Conservation (phyloP, 2,329 filamentous ascomycete genomes). For the Colletotrichum endophyticum region DNA sequence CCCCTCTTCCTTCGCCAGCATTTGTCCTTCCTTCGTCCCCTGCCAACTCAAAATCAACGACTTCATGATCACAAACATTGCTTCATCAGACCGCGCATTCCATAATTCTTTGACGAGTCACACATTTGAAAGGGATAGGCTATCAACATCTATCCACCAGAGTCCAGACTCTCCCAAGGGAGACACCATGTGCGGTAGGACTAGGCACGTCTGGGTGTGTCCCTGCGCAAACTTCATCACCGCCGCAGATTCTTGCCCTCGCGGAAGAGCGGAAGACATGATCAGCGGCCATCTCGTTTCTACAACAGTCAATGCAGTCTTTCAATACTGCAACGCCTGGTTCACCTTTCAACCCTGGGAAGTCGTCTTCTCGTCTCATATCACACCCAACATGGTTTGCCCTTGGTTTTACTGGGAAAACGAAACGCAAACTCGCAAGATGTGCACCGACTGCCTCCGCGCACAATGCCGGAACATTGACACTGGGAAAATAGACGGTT, state of each 20-base stretch:
- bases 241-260: background rate
- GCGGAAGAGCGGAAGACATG: background rate
- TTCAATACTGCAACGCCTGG: background rate
- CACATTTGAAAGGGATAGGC: background rate
- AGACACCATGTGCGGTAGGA: background rate
- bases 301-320: background rate
- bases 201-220: background rate
- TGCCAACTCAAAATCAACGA: background rate
- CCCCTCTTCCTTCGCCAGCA: background rate
- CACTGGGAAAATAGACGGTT: background rate
- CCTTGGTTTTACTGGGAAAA: background rate
- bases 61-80: background rate
- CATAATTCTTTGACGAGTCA: background rate
- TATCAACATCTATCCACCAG: background rate
- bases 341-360: background rate
- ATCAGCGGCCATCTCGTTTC: background rate
- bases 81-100: background rate
- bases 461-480: background rate
- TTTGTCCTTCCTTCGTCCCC: background rate
- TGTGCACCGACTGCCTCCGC: background rate
- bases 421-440: background rate
- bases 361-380: background rate
- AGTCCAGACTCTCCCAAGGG: background rate
- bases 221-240: background rate
- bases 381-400: background rate